Conservation (phyloP, 228 moss, liverwort and hornwort genomes). For the Sphagnum magellanicum region DNA sequence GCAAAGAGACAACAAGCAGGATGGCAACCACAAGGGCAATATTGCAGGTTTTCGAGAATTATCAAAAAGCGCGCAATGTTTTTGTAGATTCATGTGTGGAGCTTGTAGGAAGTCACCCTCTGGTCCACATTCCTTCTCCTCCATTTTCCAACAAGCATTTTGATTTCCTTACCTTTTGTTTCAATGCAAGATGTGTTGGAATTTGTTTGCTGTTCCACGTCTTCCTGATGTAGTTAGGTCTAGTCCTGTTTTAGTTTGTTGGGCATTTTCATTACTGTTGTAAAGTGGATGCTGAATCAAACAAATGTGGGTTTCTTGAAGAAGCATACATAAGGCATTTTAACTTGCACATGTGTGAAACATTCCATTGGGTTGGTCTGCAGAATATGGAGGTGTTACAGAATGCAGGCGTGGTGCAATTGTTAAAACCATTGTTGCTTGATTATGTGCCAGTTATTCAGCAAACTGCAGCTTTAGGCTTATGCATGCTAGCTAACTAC, state of each 20-base stretch:
- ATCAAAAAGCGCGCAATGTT: conserved; percentile 63
- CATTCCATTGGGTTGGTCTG: background rate
- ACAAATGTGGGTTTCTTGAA: background rate
- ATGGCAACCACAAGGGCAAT: conserved; percentile 93
- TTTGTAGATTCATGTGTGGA: conserved; percentile 69
- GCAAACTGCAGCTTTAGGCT: conserved; percentile 76
- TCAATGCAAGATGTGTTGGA: background rate
- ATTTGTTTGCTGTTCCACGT: background rate
- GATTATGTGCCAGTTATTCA: conserved; percentile 75
- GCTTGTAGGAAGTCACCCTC: conserved; percentile 43
- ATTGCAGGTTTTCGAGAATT: conserved; percentile 72
- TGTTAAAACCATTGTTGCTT: conserved; percentile 71
- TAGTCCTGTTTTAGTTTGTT: background rate
- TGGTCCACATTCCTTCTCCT: conserved; percentile 23
- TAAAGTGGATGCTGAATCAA: background rate
- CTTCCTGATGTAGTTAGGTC: background rate
- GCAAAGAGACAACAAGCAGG: background rate
- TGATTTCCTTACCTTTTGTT: background rate
- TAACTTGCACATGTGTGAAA: too few species aligned
- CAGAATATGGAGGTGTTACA: conserved; percentile 77
- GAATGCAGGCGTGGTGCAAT: conserved; percentile 75
- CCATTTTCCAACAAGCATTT: background rate
- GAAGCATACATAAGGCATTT: too few species aligned
- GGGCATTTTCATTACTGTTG: background rate
- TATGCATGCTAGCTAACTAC: conserved; percentile 69